phyloP scores from a whole-genome alignment of 352 stramenopile genomes.

The Pythium coloratum region DNA sequence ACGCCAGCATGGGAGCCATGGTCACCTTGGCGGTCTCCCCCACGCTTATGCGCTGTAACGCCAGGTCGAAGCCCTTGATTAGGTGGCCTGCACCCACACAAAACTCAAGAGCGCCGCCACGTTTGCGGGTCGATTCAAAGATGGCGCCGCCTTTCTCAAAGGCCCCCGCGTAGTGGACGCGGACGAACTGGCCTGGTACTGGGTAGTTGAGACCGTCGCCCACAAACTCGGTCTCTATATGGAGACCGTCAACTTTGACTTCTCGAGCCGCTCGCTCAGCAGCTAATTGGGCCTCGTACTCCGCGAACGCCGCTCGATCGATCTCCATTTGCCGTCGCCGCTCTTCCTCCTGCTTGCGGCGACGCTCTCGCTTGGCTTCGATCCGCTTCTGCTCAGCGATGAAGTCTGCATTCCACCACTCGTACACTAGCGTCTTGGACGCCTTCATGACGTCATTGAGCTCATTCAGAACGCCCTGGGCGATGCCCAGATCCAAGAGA shows the following conservation, averaged over 20 bases:
- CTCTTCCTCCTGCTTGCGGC: slow-evolving; percentile 48
- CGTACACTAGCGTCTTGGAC: slow-evolving; percentile 48
- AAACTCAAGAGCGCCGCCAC: slow-evolving; percentile 67
- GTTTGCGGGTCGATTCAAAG: slow-evolving; percentile 67
- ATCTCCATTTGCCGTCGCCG: slow-evolving; percentile 40
- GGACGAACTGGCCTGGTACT: slow-evolving; percentile 56
- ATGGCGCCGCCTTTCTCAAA: slow-evolving; percentile 52
- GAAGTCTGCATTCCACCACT: slow-evolving; percentile 68
- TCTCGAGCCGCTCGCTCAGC: slow-evolving; percentile 43
- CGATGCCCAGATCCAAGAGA: slow-evolving; percentile 58
- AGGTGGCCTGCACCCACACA: slow-evolving; percentile 67
- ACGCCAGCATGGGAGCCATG: slow-evolving; percentile 62
- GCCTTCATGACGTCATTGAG: slow-evolving; percentile 58
- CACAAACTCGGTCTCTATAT: slow-evolving; percentile 53
- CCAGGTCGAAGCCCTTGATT: slow-evolving; percentile 71
- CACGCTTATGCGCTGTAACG: slow-evolving; percentile 71
- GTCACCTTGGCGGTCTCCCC: slow-evolving; percentile 70
- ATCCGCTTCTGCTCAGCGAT: slow-evolving; percentile 72
- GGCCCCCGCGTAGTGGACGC: slow-evolving; percentile 67
- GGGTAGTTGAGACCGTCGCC: slow-evolving; percentile 63
- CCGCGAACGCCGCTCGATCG: slow-evolving; percentile 41
- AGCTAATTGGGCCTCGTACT: slow-evolving; percentile 45
- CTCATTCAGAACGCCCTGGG: slow-evolving; percentile 60
- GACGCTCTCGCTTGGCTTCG: slow-evolving; percentile 50
- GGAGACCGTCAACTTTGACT: slow-evolving; percentile 42